Conservation (phyloP, 768 basidiomycete species). For the Naganishia vishniacii region DNA sequence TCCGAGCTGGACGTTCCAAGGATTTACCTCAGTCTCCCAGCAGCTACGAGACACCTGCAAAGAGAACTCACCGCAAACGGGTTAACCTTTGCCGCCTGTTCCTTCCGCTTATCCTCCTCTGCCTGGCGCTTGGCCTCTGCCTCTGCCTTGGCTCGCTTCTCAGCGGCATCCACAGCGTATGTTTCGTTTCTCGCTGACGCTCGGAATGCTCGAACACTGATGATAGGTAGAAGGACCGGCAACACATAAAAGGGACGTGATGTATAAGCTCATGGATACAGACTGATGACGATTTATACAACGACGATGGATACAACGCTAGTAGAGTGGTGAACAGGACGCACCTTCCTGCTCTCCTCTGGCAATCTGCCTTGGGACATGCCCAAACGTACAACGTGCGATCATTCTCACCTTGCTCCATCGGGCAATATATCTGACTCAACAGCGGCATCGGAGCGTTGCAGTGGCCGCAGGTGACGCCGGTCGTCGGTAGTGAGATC, state of each 20-base stretch:
- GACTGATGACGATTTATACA: slow-evolving; percentile 3
- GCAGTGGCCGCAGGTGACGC: slow-evolving; percentile 39
- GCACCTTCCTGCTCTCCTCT: slow-evolving; percentile 41
- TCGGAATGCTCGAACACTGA: slow-evolving; percentile 43
- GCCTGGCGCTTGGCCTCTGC: slow-evolving; percentile 19
- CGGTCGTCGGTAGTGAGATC: slow-evolving; percentile 26
- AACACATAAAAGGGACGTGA: slow-evolving; percentile 1
- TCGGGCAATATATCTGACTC: slow-evolving; percentile 47
- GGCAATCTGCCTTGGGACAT: slow-evolving; percentile 37
- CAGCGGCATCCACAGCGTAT: slow-evolving; percentile 42
- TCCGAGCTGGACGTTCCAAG: neutral
- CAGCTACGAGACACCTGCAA: neutral
- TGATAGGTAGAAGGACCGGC: neutral
- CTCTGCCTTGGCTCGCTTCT: slow-evolving; percentile 34
- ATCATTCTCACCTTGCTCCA: slow-evolving; percentile 47
- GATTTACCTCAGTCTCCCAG: neutral
- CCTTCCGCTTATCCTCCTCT: slow-evolving; percentile 29
- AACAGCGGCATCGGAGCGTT: slow-evolving; percentile 41
- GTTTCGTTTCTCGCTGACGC: slow-evolving; percentile 44
- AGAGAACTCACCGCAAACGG: slow-evolving; percentile 46
- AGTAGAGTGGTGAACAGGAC: slow-evolving; percentile 14
- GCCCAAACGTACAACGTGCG: slow-evolving; percentile 45
- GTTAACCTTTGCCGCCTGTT: slow-evolving; percentile 42
- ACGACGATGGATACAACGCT: slow-evolving; percentile 4
- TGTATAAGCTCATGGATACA: slow-evolving; percentile 20